These are phyloP conservation scores for Bipolaris oryzae DNA, from an alignment of 2,329 filamentous ascomycete genomes.

Conservation along the genomic window DNA sequence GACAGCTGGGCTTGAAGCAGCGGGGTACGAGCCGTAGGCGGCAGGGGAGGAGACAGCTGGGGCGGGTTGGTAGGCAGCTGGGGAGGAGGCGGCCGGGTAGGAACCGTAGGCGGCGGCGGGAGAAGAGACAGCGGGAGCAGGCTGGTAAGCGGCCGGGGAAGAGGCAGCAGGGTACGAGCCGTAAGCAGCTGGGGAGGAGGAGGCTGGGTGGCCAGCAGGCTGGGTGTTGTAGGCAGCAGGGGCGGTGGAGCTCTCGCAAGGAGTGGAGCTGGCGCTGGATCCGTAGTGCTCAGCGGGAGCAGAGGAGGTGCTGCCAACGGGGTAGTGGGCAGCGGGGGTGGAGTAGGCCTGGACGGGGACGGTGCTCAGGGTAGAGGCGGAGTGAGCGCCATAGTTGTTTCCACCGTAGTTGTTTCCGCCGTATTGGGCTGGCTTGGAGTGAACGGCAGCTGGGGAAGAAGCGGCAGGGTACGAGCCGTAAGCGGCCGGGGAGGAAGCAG, in stretches of 20 bases:
- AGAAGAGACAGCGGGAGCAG: not conserved
- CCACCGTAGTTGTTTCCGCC: not conserved
- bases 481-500: not conserved
- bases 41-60: not conserved
- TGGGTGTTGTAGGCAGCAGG: not conserved
- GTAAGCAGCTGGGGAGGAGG: not conserved
- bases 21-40: not conserved
- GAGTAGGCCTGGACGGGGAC: constrained; percentile 3
- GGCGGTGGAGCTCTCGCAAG: constrained; percentile 4
- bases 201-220: not conserved
- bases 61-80: not conserved
- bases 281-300: constrained; percentile 1
- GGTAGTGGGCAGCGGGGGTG: not conserved
- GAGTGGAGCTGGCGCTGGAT: constrained; percentile 3
- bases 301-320: not conserved
- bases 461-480: not conserved
- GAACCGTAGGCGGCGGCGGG: not conserved
- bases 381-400: not conserved
- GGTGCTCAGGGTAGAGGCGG: constrained; percentile 5
- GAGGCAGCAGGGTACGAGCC: not conserved
- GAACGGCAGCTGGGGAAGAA: not conserved
- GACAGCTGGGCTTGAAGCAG: not conserved
- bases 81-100: not conserved
- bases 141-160: not conserved
- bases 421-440: constrained; percentile 11